Evolutionary conservation across 345 rosid genomes (phyloP).

Genomic region (Populus nigra): DNA sequence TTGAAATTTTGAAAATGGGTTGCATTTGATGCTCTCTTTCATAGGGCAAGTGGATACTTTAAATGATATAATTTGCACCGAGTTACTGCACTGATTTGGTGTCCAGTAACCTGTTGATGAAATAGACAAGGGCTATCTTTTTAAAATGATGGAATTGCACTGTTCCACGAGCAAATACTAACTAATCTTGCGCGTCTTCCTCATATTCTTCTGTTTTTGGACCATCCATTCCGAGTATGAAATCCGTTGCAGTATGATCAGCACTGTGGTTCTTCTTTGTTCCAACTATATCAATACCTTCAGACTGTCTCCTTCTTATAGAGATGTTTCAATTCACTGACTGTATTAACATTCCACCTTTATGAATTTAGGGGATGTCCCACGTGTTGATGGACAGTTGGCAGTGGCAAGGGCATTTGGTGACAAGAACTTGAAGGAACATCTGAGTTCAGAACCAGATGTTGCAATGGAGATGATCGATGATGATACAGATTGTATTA

Average conservation of each 20-base stretch:
- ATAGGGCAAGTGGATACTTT: background rate
- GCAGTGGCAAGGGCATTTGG: constrained; percentile 98
- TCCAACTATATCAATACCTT: background rate
- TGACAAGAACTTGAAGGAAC: constrained; percentile 79
- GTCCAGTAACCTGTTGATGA: background rate
- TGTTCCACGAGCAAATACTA: no score
- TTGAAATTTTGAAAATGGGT: background rate
- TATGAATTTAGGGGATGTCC: constrained; percentile 69
- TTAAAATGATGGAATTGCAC: background rate
- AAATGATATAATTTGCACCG: background rate
- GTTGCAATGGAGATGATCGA: constrained; percentile 50
- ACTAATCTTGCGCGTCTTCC: background rate
- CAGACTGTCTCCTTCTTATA: background rate
- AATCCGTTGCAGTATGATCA: background rate
- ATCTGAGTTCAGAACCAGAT: constrained; percentile 89
- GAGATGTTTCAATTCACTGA: background rate
- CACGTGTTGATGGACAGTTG: constrained; percentile 88
- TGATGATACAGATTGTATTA: constrained; percentile 60
- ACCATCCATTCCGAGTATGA: background rate
- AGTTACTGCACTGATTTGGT: background rate
- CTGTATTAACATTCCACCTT: background rate
- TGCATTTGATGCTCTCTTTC: background rate
- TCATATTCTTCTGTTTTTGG: background rate
- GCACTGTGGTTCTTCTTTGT: background rate
- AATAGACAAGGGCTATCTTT: background rate